A percentile compares a stretch with the other conserved stretches of the same genome.
Conservation (phyloP, 169 alveolate species). For the Plasmodium coatneyi region DNA sequence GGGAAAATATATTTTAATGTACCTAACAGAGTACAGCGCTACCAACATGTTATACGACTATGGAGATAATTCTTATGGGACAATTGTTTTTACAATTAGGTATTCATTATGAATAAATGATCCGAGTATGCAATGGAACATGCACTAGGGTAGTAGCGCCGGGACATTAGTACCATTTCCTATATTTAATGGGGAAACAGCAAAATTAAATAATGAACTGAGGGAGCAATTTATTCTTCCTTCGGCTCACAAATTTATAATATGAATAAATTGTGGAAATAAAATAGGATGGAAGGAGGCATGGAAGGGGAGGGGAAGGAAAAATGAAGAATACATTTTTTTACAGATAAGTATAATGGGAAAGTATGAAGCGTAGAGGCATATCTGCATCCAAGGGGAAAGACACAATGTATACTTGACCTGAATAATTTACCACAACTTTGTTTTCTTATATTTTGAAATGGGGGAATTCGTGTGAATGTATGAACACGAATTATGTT, state of each 20-base stretch:
- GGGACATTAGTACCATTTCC: neutral
- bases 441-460: neutral
- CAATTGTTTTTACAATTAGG: neutral
- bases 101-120: neutral
- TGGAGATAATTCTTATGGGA: neutral
- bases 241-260: neutral
- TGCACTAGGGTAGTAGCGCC: neutral
- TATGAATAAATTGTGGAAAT: neutral
- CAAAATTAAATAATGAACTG: neutral
- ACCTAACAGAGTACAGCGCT: neutral
- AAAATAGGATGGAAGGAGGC: neutral
- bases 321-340: neutral
- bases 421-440: neutral
- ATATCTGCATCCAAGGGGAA: neutral
- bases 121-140: neutral
- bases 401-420: neutral
- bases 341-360: neutral
- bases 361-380: neutral
- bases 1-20: neutral
- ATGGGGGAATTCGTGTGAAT: neutral
- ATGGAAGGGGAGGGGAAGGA: too few relatives aligned
- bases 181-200: neutral
- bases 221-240: neutral
- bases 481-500: neutral
- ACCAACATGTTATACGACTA: neutral